These are phyloP conservation scores for Candida tammaniensis DNA, from an alignment of 805 yeast species.

Conservation along the genomic window DNA sequence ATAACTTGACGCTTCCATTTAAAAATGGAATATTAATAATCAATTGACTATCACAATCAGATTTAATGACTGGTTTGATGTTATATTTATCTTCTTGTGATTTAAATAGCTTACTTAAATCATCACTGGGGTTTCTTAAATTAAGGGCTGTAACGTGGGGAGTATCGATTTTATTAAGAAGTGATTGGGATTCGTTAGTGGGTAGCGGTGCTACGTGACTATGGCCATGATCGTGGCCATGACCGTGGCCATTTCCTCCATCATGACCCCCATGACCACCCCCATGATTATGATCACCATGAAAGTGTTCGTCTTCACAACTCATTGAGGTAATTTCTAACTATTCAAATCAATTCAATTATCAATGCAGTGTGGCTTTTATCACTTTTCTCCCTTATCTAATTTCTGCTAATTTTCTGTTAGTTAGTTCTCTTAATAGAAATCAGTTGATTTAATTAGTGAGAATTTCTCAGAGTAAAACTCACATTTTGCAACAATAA, in stretches of 20 bases:
- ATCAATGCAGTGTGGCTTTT: neutral
- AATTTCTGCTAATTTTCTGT: neutral
- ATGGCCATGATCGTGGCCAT: slow-evolving; percentile 35
- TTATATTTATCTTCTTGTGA: slow-evolving; percentile 46
- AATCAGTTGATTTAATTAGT: no score
- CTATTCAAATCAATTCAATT: no score
- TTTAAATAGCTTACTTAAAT: slow-evolving; percentile 53
- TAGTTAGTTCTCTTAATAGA: no score
- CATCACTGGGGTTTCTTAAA: slow-evolving; percentile 49
- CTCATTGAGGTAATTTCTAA: slow-evolving; percentile 24
- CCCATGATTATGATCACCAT: slow-evolving; percentile 16
- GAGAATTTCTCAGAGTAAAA: no score
- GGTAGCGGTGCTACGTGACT: slow-evolving; percentile 61
- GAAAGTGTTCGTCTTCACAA: slow-evolving; percentile 28
- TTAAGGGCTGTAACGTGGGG: slow-evolving; percentile 64
- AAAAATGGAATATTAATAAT: slow-evolving; percentile 74
- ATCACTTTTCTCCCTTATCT: neutral
- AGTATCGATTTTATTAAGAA: slow-evolving; percentile 58
- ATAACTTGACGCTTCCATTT: slow-evolving; percentile 68
- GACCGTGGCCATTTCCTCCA: slow-evolving; percentile 12
- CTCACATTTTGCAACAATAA: no score
- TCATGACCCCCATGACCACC: slow-evolving; percentile 11
- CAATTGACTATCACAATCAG: slow-evolving; percentile 82
- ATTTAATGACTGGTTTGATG: slow-evolving; percentile 47
- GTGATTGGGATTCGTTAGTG: slow-evolving; percentile 67